phyloP scores from a whole-genome alignment of 257 asterid species.

The Plantago major region DNA sequence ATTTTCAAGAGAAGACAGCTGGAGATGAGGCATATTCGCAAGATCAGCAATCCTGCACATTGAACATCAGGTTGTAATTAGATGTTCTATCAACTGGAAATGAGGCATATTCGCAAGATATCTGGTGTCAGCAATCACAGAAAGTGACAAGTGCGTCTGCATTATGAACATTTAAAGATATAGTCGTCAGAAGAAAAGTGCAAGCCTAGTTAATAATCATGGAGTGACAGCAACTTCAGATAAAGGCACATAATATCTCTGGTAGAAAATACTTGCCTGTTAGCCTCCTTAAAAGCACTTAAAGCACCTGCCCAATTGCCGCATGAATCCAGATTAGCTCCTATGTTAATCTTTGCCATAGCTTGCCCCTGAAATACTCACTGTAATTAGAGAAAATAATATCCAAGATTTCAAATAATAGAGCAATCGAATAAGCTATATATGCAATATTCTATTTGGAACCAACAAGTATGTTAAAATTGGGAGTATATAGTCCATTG shows the following conservation, averaged over 20 bases:
- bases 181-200: too few relatives aligned
- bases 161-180: too few relatives aligned
- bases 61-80: slow-evolving; percentile 24
- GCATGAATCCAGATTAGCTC: slow-evolving; percentile 62
- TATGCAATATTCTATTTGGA: slow-evolving; percentile 3
- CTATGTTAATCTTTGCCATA: slow-evolving; percentile 72
- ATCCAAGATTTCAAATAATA: slow-evolving; percentile 8
- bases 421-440: slow-evolving; percentile 11
- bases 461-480: neutral
- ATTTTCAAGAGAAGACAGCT: slow-evolving; percentile 85
- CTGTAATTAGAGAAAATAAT: slow-evolving; percentile 18
- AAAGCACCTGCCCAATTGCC: slow-evolving; percentile 74
- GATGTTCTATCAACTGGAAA: too few relatives aligned
- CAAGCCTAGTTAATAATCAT: too few relatives aligned
- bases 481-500: neutral
- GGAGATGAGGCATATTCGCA: slow-evolving; percentile 55
- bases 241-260: slow-evolving; percentile 7
- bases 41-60: slow-evolving; percentile 57
- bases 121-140: too few relatives aligned
- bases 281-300: slow-evolving; percentile 69
- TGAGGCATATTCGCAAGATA: too few relatives aligned
- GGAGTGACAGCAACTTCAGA: neutral
- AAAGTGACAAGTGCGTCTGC: too few relatives aligned
- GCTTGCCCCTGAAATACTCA: slow-evolving; percentile 78
- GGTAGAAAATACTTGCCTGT: slow-evolving; percentile 46